Evolutionary conservation across 2,329 filamentous ascomycete species (phyloP).

Genomic region (Macrophomina pseudophaseolina): DNA sequence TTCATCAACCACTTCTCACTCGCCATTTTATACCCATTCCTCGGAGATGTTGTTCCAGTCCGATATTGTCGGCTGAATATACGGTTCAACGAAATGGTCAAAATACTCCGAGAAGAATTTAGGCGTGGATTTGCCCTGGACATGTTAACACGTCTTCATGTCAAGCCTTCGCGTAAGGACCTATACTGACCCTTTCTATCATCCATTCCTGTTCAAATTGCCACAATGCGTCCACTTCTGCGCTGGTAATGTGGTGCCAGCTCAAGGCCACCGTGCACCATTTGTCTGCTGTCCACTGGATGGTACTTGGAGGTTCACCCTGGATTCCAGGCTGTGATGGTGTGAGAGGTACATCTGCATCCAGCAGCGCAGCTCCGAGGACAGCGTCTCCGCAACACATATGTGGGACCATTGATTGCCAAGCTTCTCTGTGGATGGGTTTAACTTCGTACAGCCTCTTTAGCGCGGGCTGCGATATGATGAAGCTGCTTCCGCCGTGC

Average conservation of each 20-base stretch:
- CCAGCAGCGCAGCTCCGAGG: conserved; percentile 40
- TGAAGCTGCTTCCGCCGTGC: conserved; percentile 50
- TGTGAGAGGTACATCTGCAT: conserved; percentile 44
- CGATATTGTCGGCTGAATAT: conserved; percentile 32
- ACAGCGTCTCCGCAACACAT: conserved; percentile 47
- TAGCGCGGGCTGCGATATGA: conserved; percentile 49
- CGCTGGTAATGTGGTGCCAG: conserved; percentile 40
- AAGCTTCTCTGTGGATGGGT: conserved; percentile 34
- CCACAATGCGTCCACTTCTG: conserved; percentile 39
- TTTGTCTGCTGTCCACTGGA: conserved; percentile 45
- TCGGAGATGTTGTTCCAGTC: conserved; percentile 45
- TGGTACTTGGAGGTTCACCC: conserved; percentile 46
- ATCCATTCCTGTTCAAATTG: conserved; percentile 42
- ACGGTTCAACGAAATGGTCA: conserved; percentile 38
- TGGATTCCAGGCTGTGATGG: conserved; percentile 51
- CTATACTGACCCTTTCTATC: conserved; percentile 29
- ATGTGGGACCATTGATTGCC: conserved; percentile 40
- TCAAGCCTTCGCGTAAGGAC: neutral
- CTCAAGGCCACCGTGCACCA: conserved; percentile 52
- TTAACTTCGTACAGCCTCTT: conserved; percentile 37
- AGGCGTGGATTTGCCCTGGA: conserved; percentile 38
- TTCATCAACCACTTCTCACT: conserved; percentile 9
- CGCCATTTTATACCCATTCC: conserved; percentile 30
- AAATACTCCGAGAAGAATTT: conserved; percentile 43
- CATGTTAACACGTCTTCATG: neutral